phyloP scores from a whole-genome alignment of 1,284 basidiomycete species.

The Meripilus lineatus region DNA sequence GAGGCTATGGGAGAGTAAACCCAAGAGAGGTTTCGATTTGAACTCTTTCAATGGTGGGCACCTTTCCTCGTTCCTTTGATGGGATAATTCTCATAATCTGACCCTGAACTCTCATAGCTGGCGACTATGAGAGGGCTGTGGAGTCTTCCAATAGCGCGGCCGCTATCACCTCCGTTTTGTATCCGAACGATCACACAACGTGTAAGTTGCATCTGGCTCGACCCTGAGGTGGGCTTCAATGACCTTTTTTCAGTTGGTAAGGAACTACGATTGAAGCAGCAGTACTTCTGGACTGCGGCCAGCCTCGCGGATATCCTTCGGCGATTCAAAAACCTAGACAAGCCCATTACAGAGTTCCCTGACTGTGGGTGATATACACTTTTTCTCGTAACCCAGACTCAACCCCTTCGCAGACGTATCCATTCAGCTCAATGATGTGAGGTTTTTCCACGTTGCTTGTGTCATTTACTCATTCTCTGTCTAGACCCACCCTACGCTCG shows the following conservation, averaged over 20 bases:
- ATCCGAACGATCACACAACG: slow-evolving; percentile 76
- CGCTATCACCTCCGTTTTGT: slow-evolving; percentile 88
- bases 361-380: slow-evolving; percentile 67
- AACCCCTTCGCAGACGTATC: slow-evolving; percentile 54
- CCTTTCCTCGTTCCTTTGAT: slow-evolving; percentile 5
- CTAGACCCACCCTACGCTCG: slow-evolving; percentile 89
- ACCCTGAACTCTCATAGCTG: slow-evolving; percentile 49
- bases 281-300: slow-evolving; percentile 90
- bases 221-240: no score
- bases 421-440: slow-evolving; percentile 84
- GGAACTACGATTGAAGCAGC: slow-evolving; percentile 89
- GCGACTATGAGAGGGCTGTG: slow-evolving; percentile 86
- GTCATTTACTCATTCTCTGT: slow-evolving; percentile 5
- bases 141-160: slow-evolving; percentile 83
- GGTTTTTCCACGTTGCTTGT: slow-evolving; percentile 15
- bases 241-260: slow-evolving; percentile 61
- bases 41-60: slow-evolving; percentile 83
- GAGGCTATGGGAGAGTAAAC: slow-evolving; percentile 80
- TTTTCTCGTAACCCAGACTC: slow-evolving; percentile 2
- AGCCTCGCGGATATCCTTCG: slow-evolving; percentile 83
- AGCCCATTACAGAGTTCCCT: slow-evolving; percentile 71
- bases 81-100: neutral
- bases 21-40: slow-evolving; percentile 88
- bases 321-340: slow-evolving; percentile 76
- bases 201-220: no score